Base-by-base conservation (phyloP, 805 yeast species). In the Lachancea sp. region DNA sequence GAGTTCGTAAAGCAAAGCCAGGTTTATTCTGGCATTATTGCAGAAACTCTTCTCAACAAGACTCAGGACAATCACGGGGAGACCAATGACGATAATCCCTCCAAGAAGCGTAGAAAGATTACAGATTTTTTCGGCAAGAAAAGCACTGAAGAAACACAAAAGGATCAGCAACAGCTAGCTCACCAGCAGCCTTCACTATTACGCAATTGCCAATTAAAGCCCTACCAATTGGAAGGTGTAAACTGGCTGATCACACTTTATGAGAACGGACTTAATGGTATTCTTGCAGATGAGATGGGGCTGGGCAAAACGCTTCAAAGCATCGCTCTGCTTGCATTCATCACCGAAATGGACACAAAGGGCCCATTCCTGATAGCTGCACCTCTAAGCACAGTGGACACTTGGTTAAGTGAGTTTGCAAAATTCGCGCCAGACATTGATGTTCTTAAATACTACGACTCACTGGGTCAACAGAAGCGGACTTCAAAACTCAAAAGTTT, bases 221-320 rank as follows among this genome's bases (percentile, higher is more conserved):
- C 81, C 25, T 89, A 93, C 59, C 99, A 91, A 64, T 62, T 87
- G 16, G 89, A 85, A 45, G 99, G 98, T 1, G 73, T 91, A 46
- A 89, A 87, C 51, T 91, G 98, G 98, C 67, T 93, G 35, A 75
- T 82, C 12, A 83, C 96, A 0, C 66, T 91, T 20, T 93, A 85
- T 61, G 95, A 90, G 59, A 93, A 91, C 63, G 99, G 98, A 0
- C 70, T 91, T 25, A 91, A 91, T 62, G 99, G 98, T 2, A 90
- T 93, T 30, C 68, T 93, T 17, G 98, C 98, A 0, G 98, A 93
- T 66, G 98, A 91, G 63, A 91, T 91, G 99, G 98, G 98, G 0
- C 69, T 91, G 20, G 99, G 99, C 1, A 91, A 91, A 60, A 93
- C 99, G 0, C 64, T 91, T 7, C 96, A 93, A 62, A 82, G 93